Percentiles rank a stretch among this genome's conserved stretches.
Conservation (phyloP, 352 stramenopile genomes). For the Pythium graminicola region DNA sequence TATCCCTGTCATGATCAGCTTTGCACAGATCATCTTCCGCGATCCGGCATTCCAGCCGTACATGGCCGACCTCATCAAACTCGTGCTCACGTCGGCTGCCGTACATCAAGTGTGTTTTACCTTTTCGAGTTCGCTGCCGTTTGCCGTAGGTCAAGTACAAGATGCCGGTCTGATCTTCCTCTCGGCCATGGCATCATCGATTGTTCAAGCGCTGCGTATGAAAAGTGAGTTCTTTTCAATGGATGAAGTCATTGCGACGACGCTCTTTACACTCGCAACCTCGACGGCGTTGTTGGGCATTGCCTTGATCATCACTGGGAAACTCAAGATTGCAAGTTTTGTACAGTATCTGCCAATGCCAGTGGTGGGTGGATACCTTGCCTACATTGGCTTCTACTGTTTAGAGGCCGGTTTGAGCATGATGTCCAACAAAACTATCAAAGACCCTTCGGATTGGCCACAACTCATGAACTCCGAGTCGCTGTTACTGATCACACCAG, state of each 20-base stretch:
- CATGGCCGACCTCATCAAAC: constrained; percentile 91
- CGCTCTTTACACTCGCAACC: constrained; percentile 89
- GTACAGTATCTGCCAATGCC: constrained; percentile 97
- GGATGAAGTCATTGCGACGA: constrained; percentile 88
- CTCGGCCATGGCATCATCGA: constrained; percentile 90
- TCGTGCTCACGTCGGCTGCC: constrained; percentile 86
- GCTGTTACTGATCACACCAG: constrained; percentile 82
- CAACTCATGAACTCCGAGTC: constrained; percentile 67
- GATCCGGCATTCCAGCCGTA: constrained; percentile 88
- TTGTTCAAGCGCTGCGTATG: constrained; percentile 68
- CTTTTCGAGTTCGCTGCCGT: constrained; percentile 89
- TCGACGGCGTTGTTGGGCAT: constrained; percentile 90
- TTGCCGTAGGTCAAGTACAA: constrained; percentile 97
- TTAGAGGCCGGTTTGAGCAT: constrained; percentile 75
- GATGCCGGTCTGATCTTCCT: constrained; percentile 99
- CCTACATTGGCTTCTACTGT: constrained; percentile 94
- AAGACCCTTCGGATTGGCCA: constrained; percentile 79
- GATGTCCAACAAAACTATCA: constrained; percentile 89
- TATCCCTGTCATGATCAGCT: constrained; percentile 89
- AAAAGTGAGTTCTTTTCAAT: constrained; percentile 64
- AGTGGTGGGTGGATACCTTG: constrained; percentile 97
- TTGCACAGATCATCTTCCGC: constrained; percentile 95
- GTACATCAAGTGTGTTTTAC: constrained; percentile 84
- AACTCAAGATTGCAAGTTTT: constrained; percentile 92
- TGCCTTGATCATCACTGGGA: constrained; percentile 92